Percentiles rank a stretch among this genome's conserved stretches.
Evolutionary conservation across 352 stramenopile species (phyloP).

Genomic region (Sclerospora graminicola): DNA sequence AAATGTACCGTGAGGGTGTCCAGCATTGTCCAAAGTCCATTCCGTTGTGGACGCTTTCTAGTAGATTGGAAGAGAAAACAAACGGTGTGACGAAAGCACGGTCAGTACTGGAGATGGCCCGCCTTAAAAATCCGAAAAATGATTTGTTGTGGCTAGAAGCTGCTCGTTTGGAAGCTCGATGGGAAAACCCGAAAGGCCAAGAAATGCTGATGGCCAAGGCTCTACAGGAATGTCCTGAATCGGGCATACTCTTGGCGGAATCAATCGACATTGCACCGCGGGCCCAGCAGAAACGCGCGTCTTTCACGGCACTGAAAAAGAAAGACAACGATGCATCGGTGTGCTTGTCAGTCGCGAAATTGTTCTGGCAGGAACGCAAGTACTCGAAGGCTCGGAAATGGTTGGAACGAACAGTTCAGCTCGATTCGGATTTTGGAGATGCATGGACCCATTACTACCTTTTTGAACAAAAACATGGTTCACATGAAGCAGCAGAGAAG

Average conservation of each 20-base stretch:
- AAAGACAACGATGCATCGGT: too few species aligned
- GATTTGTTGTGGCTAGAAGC: conserved; percentile 94
- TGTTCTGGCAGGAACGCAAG: conserved; percentile 96
- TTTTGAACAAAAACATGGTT: conserved; percentile 92
- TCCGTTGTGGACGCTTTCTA: conserved; percentile 91
- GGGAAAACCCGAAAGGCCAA: conserved; percentile 91
- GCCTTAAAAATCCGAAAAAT: conserved; percentile 93
- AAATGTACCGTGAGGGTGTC: conserved; percentile 91
- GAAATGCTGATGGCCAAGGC: conserved; percentile 95
- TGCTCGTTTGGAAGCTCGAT: too few species aligned
- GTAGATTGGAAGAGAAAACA: conserved; percentile 90
- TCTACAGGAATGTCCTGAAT: conserved; percentile 95
- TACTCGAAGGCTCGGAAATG: conserved; percentile 95
- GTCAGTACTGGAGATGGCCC: too few species aligned
- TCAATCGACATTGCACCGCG: conserved; percentile 91
- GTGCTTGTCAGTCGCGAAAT: too few species aligned
- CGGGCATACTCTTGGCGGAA: conserved; percentile 92
- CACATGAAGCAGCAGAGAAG: conserved; percentile 66
- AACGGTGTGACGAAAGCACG: too few species aligned
- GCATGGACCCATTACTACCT: conserved; percentile 96
- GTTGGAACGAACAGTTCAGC: conserved; percentile 93
- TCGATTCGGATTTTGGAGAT: conserved; percentile 96
- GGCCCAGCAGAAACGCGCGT: conserved; percentile 94
- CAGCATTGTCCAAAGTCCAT: too few species aligned
- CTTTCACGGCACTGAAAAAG: too few species aligned